These are phyloP conservation scores for Metschnikowia picachoensis DNA, from an alignment of 805 yeast genomes.

Conservation along the genomic window DNA sequence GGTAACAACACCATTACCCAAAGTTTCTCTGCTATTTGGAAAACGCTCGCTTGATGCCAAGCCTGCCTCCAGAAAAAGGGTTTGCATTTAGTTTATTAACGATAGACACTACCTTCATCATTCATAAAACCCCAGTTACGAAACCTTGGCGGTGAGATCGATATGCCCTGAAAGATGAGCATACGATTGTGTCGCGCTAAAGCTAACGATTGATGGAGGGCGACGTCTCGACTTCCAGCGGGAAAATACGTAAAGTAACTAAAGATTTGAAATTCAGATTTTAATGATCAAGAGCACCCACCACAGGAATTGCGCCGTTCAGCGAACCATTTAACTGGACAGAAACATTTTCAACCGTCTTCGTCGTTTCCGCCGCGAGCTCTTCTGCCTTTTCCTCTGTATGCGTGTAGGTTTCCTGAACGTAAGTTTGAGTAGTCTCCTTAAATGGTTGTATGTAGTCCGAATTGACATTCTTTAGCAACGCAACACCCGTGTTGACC, in stretches of 20 bases:
- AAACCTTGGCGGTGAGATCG: no score
- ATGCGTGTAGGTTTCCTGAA: constrained; percentile 30
- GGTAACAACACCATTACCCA: constrained; percentile 12
- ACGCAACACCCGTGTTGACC: constrained; percentile 31
- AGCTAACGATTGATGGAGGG: no score
- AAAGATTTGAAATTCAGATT: neutral
- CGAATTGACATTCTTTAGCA: constrained; percentile 31
- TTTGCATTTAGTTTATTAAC: constrained; percentile 4
- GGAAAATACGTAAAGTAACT: neutral
- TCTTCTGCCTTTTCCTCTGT: constrained; percentile 34
- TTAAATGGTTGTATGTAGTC: constrained; percentile 38
- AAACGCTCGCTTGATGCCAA: constrained; percentile 14
- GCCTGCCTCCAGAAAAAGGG: constrained; percentile 6
- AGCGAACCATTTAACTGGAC: constrained; percentile 9
- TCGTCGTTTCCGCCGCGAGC: constrained; percentile 6
- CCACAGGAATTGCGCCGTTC: constrained; percentile 17
- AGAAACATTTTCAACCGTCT: constrained; percentile 4
- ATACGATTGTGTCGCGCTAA: no score
- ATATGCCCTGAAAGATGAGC: no score
- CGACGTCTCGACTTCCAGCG: no score
- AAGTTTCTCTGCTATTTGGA: constrained; percentile 14
- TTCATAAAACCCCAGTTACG: no score
- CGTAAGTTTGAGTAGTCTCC: constrained; percentile 37
- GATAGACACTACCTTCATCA: no score
- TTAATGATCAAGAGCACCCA: constrained; percentile 13